Percentiles rank a stretch among this genome's conserved stretches.
phyloP scores from a whole-genome alignment of 495 filamentous ascomycete genomes.

The Aspergillus ostianus region DNA sequence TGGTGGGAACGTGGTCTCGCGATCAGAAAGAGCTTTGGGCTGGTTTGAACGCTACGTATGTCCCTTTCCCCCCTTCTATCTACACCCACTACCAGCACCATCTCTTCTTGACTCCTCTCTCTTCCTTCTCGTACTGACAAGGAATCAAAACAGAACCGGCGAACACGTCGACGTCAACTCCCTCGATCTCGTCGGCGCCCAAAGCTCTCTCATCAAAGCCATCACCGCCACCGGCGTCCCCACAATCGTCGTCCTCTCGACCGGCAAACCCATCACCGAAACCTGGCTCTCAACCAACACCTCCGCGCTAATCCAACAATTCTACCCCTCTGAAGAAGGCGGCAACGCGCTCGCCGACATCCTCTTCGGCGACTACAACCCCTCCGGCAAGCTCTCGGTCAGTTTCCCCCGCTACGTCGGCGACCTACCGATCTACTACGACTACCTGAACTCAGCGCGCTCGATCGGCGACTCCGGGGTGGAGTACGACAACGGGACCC shows the following conservation, averaged over 20 bases:
- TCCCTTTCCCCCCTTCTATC: slow-evolving; percentile 4
- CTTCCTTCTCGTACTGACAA: too few species aligned
- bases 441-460: slow-evolving; percentile 67
- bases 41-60: slow-evolving; percentile 62
- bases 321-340: slow-evolving; percentile 65
- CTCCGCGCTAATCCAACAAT: slow-evolving; percentile 64
- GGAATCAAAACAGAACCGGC: slow-evolving; percentile 63
- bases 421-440: slow-evolving; percentile 66
- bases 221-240: slow-evolving; percentile 64
- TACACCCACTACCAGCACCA: neutral
- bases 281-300: slow-evolving; percentile 62
- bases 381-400: slow-evolving; percentile 64
- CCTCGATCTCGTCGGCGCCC: slow-evolving; percentile 68
- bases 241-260: slow-evolving; percentile 66
- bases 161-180: slow-evolving; percentile 65
- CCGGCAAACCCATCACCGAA: slow-evolving; percentile 68
- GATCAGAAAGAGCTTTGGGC: slow-evolving; percentile 67
- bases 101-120: neutral
- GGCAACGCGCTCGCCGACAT: slow-evolving; percentile 65
- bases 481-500: slow-evolving; percentile 51
- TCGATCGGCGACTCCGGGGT: slow-evolving; percentile 46
- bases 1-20: slow-evolving; percentile 73
- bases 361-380: slow-evolving; percentile 64
- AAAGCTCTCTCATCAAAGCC: slow-evolving; percentile 60
- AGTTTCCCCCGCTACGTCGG: slow-evolving; percentile 66